These are phyloP conservation scores for Dendrobium chrysotoxum DNA, from an alignment of 106 monocot genomes.

Conservation along the genomic window DNA sequence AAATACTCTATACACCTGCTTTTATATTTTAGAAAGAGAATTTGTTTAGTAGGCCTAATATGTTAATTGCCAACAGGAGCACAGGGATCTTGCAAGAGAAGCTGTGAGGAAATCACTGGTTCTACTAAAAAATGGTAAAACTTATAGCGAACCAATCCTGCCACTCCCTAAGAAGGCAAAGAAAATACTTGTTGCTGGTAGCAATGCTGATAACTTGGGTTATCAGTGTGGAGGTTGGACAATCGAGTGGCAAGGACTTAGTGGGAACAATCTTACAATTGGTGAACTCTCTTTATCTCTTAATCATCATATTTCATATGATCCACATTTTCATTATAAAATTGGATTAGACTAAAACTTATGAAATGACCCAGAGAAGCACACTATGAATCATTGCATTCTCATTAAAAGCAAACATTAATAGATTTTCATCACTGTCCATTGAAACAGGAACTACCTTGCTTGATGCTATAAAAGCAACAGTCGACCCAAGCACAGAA, in stretches of 20 bases:
- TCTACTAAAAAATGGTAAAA: conserved; percentile 49
- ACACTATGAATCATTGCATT: too few species aligned
- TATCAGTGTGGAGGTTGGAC: conserved; percentile 70
- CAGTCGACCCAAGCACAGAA: conserved; percentile 19
- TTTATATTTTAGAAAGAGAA: too few species aligned
- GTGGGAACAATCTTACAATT: conserved; percentile 40
- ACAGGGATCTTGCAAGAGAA: conserved; percentile 45
- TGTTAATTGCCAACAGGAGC: conserved; percentile 23
- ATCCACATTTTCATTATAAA: too few species aligned
- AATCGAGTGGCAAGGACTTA: conserved; percentile 44
- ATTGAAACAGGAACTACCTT: conserved; percentile 7
- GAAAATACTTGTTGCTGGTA: conserved; percentile 49
- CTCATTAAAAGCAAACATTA: not conserved
- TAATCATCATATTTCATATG: not conserved
- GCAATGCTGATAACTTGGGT: conserved; percentile 49
- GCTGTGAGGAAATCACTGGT: conserved; percentile 63
- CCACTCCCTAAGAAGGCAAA: conserved; percentile 49
- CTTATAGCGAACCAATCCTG: conserved; percentile 16
- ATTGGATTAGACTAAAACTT: too few species aligned
- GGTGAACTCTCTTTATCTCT: conserved; percentile 9
- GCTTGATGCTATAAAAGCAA: conserved; percentile 20
- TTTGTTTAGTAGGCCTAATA: not conserved
- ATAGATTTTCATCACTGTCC: not conserved
- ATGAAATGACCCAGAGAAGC: too few species aligned
- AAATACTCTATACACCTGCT: not conserved